Evolutionary conservation across 2,329 filamentous ascomycete species (phyloP).

Genomic region (Neopestalotiopsis sp.): DNA sequence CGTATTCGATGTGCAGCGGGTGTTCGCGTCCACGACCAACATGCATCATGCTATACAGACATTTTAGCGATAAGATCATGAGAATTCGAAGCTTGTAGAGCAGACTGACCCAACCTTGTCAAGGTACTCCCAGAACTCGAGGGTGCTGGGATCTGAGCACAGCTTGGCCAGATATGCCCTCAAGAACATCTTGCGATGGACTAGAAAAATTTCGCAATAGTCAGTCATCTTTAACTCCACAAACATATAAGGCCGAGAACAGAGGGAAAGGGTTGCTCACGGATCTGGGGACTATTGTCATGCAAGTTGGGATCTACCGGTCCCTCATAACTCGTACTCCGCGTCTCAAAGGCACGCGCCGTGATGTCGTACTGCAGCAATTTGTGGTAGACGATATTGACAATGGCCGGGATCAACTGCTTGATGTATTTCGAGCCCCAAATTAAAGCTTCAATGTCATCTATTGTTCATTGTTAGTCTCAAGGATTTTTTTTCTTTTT

Average conservation of each 20-base stretch:
- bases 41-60: constrained; percentile 68
- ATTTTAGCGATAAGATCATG: neutral
- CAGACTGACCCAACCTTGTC: constrained; percentile 76
- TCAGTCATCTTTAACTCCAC: neutral
- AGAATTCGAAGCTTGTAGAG: neutral
- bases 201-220: neutral
- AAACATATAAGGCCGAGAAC: neutral
- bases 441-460: constrained; percentile 74
- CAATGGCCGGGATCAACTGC: constrained; percentile 80
- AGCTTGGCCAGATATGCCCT: constrained; percentile 78
- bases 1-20: constrained; percentile 79
- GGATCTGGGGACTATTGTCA: constrained; percentile 76
- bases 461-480: constrained; percentile 45
- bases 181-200: constrained; percentile 78
- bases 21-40: constrained; percentile 75
- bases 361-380: constrained; percentile 83
- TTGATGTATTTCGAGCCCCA: constrained; percentile 78
- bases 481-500: neutral
- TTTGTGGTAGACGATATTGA: constrained; percentile 86
- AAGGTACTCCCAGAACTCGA: constrained; percentile 84
- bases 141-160: constrained; percentile 74
- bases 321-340: constrained; percentile 68
- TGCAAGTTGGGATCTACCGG: constrained; percentile 67
- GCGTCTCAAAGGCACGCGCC: constrained; percentile 73
- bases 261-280: neutral